Conservation (phyloP, 2,329 filamentous ascomycete species). For the Aspergillus hiratsukae region DNA sequence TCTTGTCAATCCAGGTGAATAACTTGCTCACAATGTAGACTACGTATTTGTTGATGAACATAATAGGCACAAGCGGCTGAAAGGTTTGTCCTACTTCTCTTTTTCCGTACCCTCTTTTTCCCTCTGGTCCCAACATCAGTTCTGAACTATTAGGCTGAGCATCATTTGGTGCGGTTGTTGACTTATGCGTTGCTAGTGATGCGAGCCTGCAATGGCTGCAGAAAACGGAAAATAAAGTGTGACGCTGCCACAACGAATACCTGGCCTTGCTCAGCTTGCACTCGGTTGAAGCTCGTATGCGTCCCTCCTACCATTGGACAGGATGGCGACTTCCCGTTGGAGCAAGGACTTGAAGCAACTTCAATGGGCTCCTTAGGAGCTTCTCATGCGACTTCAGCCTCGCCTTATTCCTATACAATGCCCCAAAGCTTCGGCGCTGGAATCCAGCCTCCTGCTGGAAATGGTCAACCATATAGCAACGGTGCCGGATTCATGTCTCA, state of each 20-base stretch:
- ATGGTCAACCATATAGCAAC: constrained; percentile 41
- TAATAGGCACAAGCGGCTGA: constrained; percentile 93
- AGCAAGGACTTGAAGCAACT: constrained; percentile 24
- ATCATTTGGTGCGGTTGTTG: constrained; percentile 1
- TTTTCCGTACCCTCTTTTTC: background rate
- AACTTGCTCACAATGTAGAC: constrained; percentile 51
- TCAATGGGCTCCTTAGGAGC: constrained; percentile 16
- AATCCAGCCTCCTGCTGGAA: constrained; percentile 50
- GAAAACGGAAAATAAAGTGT: constrained; percentile 95
- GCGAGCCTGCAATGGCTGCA: constrained; percentile 93
- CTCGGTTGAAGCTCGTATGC: constrained; percentile 86
- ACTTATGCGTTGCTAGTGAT: constrained; percentile 61
- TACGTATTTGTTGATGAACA: constrained; percentile 99
- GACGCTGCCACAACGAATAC: constrained; percentile 95
- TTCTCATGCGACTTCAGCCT: constrained; percentile 44
- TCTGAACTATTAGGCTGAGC: background rate
- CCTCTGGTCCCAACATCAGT: background rate
- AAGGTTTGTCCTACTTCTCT: constrained; percentile 56
- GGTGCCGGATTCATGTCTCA: constrained; percentile 38
- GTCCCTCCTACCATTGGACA: constrained; percentile 80
- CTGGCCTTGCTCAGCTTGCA: constrained; percentile 94
- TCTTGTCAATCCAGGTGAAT: constrained; percentile 1
- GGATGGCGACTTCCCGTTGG: constrained; percentile 51
- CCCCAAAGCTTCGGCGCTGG: constrained; percentile 40
- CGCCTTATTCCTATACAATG: constrained; percentile 51